Evolutionary conservation across 2,329 filamentous ascomycete genomes (phyloP), one percentile per base, ranked within the genome.

Genomic region (Epichloe coenophiala): DNA sequence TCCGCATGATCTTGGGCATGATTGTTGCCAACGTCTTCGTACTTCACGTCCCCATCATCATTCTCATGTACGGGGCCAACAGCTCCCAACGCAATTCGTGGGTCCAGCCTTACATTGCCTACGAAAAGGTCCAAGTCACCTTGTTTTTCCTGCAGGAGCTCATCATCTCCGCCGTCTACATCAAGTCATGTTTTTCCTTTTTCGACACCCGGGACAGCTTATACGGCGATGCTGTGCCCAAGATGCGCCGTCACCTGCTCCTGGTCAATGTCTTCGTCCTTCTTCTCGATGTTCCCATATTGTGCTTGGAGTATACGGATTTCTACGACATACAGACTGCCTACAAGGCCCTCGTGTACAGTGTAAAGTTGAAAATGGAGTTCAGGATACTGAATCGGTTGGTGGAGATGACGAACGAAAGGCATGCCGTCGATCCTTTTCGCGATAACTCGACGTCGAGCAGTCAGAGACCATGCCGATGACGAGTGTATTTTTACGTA

Each of bases 111-210:
- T 75, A 75, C 53, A 62, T 66, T 12, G 58, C 72, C 44, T 59
- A 73, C 62, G 75, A 78, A 55, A 72, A 72, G 56, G 66, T 77
- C 15, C 73, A 78, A 58, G 71, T 77, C 61, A 73, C 72, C 7
- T 64, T 73, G 2, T 78, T 78, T 56, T 76, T 71, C 54, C 50
- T 77, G n/a, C 75, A 78, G 57, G 75, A 78, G 53, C 65, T 73
- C 43, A 66, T 75, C 51, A 67, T 78, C 45, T 76, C 74, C 1
- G 65, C 65, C 0, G 58, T 76, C n/a, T 78, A 76, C 57, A 75
- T 78, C 51, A 66, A 64, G 60, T 71, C 76, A 51, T 74, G 74
- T 1, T 60, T 71, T 45, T 68, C 66, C 11, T 68, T 77, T 53
- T 61, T 77, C 27, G 67, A 68, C 12, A 56, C 68, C n/a, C 66